Base-by-base conservation (phyloP, 257 asterid genomes). In the Primulina huaijiensis region DNA sequence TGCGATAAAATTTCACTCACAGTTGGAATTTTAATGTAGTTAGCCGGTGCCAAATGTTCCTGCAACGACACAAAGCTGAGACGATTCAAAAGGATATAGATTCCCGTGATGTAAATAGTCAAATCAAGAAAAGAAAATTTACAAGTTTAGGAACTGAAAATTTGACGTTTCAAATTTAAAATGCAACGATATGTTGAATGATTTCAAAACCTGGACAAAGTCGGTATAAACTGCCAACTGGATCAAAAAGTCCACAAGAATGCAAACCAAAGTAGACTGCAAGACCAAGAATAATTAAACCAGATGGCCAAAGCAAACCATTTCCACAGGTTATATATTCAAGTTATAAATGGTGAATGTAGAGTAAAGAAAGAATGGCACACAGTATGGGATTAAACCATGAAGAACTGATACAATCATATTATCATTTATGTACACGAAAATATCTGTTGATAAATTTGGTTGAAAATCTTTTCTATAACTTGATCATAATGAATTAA, bases 21-120 rank as follows among this genome's bases (percentile, higher is more conserved):
- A 21, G 95, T 90, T 12, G 97, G 96, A 12, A 93, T 90, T 79
- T 82, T 93, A 73, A 93, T 83, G 75, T 86, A 93, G 77, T 79
- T 79, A 20, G 97, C 83, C 31, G 99, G 95, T 11, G 97, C 96
- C 60, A 90, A 71, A 78, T 89, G 89, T 71, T 85, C 90, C 98
- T 90, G 92, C 76, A 86, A 77, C 73, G 37, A 74, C 72, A 79
- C 53, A 75, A 76, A 74, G 72, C 38, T 74, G 66, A 58, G 68
- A 73, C 34, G 27, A 60, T 79, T 63, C 67, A 75, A 71, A 64
- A 21, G 19, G 66, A 69, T 33, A 30, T 11, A 50, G 29, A 46
- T 34, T 21, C 59, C 57, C 57, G 30, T 30, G 23, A 55, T 23
- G 33, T 5, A 62, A 60, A 56, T 30, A 33, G 43, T 55, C 8